These are phyloP conservation scores for Acidomyces sp. DNA, from an alignment of 495 filamentous ascomycete genomes.

Conservation along the genomic window DNA sequence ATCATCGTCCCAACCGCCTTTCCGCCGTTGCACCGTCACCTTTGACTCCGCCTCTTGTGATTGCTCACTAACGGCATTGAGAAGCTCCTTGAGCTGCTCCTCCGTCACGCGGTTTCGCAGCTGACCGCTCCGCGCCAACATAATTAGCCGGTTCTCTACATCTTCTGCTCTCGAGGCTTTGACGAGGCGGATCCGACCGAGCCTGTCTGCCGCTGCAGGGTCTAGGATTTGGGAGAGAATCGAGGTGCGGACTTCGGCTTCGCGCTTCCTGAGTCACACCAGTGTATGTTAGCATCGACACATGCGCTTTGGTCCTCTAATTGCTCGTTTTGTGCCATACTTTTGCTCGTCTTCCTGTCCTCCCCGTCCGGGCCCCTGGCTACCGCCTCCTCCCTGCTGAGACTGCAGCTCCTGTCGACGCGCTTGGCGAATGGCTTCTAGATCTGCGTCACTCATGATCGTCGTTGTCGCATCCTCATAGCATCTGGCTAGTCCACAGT, in stretches of 20 bases:
- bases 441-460: slow-evolving; percentile 74
- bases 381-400: slow-evolving; percentile 40
- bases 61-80: slow-evolving; percentile 56
- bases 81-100: slow-evolving; percentile 78
- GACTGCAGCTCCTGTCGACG: slow-evolving; percentile 82
- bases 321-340: not conserved
- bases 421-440: slow-evolving; percentile 81
- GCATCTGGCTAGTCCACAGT: too few species aligned
- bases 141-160: slow-evolving; percentile 84
- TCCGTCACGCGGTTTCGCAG: slow-evolving; percentile 79
- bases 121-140: slow-evolving; percentile 77
- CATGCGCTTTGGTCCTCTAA: not conserved
- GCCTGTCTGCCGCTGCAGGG: slow-evolving; percentile 82
- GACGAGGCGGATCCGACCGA: slow-evolving; percentile 88
- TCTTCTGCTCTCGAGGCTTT: slow-evolving; percentile 83
- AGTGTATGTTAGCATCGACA: slow-evolving; percentile 8
- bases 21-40: slow-evolving; percentile 72
- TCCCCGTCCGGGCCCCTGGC: slow-evolving; percentile 30
- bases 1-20: slow-evolving; percentile 76
- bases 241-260: slow-evolving; percentile 55
- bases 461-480: too few species aligned
- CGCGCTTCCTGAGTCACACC: slow-evolving; percentile 28
- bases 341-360: slow-evolving; percentile 50
- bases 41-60: slow-evolving; percentile 50
- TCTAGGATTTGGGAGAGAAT: slow-evolving; percentile 86